Evolutionary conservation across 345 rosid genomes (phyloP).

Genomic region (Eucalyptus sp.): DNA sequence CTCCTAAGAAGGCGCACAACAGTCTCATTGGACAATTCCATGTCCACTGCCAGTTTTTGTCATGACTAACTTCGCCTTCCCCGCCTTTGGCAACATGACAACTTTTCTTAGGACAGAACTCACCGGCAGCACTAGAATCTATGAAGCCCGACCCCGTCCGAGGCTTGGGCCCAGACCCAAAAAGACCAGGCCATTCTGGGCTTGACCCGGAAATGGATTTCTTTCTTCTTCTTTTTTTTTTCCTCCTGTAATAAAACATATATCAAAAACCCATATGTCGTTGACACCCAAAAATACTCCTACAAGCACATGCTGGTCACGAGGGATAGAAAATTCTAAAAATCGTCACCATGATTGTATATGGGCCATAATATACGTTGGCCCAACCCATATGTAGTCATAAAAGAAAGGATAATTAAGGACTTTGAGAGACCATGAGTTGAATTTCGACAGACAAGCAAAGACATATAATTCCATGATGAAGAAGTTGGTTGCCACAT

Average conservation of each 20-base stretch:
- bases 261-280: neutral
- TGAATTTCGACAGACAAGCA: fast-evolving
- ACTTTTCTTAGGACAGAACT: neutral
- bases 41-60: neutral
- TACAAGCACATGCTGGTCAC: no score
- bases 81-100: neutral
- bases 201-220: neutral
- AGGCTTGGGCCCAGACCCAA: neutral
- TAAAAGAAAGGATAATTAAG: no score
- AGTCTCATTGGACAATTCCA: neutral
- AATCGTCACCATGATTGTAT: no score
- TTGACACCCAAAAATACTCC: no score
- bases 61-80: neutral
- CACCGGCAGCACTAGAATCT: neutral
- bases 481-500: no score
- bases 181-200: neutral
- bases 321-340: no score
- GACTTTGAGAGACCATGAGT: no score
- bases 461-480: no score
- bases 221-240: neutral
- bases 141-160: fast-evolving
- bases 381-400: no score
- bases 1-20: neutral
- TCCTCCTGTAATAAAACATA: neutral
- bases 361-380: fast-evolving